Evolutionary conservation across 2,329 filamentous ascomycete genomes (phyloP).

Genomic region (Scedosporium apiospermum): DNA sequence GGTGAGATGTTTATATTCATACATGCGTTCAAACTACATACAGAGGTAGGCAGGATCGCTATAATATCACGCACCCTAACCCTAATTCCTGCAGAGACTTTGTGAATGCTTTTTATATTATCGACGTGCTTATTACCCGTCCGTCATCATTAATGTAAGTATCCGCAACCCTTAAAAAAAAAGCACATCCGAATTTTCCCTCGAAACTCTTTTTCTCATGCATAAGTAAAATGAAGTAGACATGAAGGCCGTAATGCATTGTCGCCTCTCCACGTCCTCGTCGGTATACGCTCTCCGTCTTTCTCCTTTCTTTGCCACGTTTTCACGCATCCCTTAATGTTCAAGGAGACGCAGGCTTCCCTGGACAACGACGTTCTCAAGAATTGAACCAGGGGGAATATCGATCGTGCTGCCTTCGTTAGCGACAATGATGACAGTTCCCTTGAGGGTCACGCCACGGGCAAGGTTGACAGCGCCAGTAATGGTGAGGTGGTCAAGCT

Average conservation of each 20-base stretch:
- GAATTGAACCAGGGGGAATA: constrained; percentile 87
- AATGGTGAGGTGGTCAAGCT: constrained; percentile 92
- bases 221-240: neutral
- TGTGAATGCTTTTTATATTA: neutral
- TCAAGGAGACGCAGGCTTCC: constrained; percentile 74
- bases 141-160: neutral
- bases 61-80: neutral
- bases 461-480: constrained; percentile 96
- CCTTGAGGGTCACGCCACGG: constrained; percentile 91
- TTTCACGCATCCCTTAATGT: constrained; percentile 35
- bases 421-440: constrained; percentile 96
- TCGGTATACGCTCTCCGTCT: neutral
- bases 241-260: neutral
- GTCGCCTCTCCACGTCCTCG: neutral
- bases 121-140: neutral
- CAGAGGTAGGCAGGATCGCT: neutral
- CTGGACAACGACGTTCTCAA: constrained; percentile 98
- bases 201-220: neutral
- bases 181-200: neutral
- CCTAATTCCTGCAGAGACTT: no score
- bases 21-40: no score
- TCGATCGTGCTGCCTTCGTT: constrained; percentile 98
- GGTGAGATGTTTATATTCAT: no score
- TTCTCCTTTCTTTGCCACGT: neutral
- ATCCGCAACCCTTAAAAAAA: neutral